Conservation (phyloP, 2,329 filamentous ascomycete genomes). For the Monascus ruber region DNA sequence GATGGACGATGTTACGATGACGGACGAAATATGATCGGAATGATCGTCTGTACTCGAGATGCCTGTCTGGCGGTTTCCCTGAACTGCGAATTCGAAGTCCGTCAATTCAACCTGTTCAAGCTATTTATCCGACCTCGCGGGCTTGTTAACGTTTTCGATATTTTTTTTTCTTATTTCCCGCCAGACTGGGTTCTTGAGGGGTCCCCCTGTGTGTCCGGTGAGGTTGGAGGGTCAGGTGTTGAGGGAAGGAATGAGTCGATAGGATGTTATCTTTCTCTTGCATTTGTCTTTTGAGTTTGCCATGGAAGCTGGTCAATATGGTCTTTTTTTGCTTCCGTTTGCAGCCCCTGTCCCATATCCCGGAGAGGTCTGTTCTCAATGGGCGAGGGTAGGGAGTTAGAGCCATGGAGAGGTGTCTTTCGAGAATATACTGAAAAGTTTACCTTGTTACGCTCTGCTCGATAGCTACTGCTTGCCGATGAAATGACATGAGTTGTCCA, state of each 20-base stretch:
- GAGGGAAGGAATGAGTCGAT: slow-evolving; percentile 3
- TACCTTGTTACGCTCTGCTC: slow-evolving; percentile 4
- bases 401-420: slow-evolving; percentile 26
- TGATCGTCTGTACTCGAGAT: slow-evolving; percentile 16
- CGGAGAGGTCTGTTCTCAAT: slow-evolving; percentile 2
- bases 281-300: slow-evolving; percentile 7
- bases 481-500: too few relatives aligned
- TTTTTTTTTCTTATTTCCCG: slow-evolving; percentile 7
- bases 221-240: slow-evolving; percentile 19
- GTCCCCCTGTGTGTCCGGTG: slow-evolving; percentile 23
- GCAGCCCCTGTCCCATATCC: slow-evolving; percentile 4
- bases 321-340: slow-evolving; percentile 9
- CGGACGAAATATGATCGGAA: slow-evolving; percentile 11
- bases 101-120: slow-evolving; percentile 13
- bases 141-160: slow-evolving; percentile 21
- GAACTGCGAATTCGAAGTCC: slow-evolving; percentile 16
- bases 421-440: slow-evolving; percentile 24
- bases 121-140: slow-evolving; percentile 14
- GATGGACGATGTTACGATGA: slow-evolving; percentile 18
- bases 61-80: slow-evolving; percentile 11
- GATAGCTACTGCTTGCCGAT: neutral
- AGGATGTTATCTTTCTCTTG: slow-evolving; percentile 2
- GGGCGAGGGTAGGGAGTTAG: slow-evolving; percentile 6
- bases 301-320: slow-evolving; percentile 27
- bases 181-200: slow-evolving; percentile 12